Base-by-base conservation (phyloP, 176 grass and related monocot genomes). In the Ensete glaucum region DNA sequence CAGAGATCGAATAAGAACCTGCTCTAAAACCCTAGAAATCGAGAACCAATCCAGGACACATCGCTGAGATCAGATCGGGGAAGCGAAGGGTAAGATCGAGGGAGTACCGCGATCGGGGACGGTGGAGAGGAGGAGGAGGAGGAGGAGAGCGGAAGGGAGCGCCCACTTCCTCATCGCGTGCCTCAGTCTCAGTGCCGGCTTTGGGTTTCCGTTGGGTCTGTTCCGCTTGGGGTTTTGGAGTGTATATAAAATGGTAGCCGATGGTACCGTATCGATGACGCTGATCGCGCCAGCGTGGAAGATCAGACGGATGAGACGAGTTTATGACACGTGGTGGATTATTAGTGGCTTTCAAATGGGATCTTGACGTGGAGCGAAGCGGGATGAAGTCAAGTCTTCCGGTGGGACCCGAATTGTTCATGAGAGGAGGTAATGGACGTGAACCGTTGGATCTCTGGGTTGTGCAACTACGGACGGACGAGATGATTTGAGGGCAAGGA, bases 131-230 rank as follows among this genome's bases (percentile, higher is more conserved):
- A 98, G 86, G 22, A 80, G 78, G 79, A 98, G 57, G 43, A 93
- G 78, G 75, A 98, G 90, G 26, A 98, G 86, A 72, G 85, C 85
- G 74, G 81, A 82, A 53, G 85, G 83, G 72, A 98, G 78, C 64
- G 86, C 88, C 88, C 85, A 93, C 85, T 87, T 98, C 27, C 90
- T 82, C 94, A 98, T 98, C 62, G 76, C 60, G 67, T 50, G 67
- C 48, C 20, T 69, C 43, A 50, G 34, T 51, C 67, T 9, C 48
- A 25, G 16, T 11, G 13, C 17, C 13, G 26, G 8, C 16, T 29
- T 1, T 20, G 27, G 21, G 29, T 10, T 51, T 21, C 43, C 14
- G 67, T 49, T 50, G 2, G 2, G 0, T 49, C 34, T 21, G 43
- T 70, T 71, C 12, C 19, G 23, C 26, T 16, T 7, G 34, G 17